Base-by-base conservation (phyloP, 305 asterid species). In the Nicotiana rustica region DNA sequence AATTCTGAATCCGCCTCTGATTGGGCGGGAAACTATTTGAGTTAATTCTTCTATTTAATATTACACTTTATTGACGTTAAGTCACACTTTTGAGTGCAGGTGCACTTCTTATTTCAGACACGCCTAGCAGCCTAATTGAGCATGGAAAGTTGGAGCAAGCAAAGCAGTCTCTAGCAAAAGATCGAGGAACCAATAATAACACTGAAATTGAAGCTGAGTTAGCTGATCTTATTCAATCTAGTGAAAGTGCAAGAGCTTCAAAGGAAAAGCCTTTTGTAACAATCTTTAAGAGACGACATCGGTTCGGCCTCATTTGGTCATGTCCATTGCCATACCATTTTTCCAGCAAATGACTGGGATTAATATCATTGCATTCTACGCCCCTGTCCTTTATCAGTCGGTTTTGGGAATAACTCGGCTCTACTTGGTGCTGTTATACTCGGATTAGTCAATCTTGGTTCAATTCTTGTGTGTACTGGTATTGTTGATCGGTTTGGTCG, bases 241-340 rank as follows among this genome's bases (percentile, higher is more conserved):
- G 35, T 49, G 81, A 82, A 47, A 14, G 56, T 77, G 61, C 80
- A 25, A 77, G 69, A 13, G 52, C 56, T 44, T 35, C 59, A 14
- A 82, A 61, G 5, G 2, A 41, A 21, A 15, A 66, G 10, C 64
- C 86, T 15, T 83, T 79, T 10, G 0, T 7, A 3, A 83, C 61
- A 38, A 78, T 68, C 4, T 21, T 69, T 4, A 55, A 78, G 75
- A 83, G 75, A n/a, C 41, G 68, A 29, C 69, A 83, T 17, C 38
- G 83, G 82, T 81, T 17, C 38, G 83, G 82, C 83, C 86, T 38
- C 80, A 83, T 44, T 66, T 83, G 12, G 76, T 79, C n/a, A 83
- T 83, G 83, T 38, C 83, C 10, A 29, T 83, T 35, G 83, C 80
- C 7, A 80, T 80, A n/a, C 84, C 83, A 6, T 78, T 84, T 31